Evolutionary conservation across 495 filamentous ascomycete species (phyloP).

Genomic region (Acidomyces sp.): DNA sequence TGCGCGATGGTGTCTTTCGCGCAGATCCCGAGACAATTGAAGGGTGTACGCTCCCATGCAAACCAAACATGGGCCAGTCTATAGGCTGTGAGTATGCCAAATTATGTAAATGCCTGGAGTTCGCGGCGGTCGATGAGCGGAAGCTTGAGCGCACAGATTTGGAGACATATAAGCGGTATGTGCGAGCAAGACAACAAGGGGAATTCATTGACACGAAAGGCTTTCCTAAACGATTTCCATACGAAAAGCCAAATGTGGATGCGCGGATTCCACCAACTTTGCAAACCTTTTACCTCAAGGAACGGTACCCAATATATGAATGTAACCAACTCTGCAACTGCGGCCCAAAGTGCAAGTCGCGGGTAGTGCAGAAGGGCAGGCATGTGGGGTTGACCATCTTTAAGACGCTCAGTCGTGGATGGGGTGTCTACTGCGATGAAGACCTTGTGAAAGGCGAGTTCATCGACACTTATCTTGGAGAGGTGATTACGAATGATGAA

Average conservation of each 20-base stretch:
- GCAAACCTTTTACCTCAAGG: slow-evolving; percentile 34
- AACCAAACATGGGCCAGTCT: slow-evolving; percentile 28
- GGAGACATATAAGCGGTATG: slow-evolving; percentile 8
- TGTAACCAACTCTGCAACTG: slow-evolving; percentile 67
- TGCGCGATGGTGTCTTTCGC: slow-evolving; percentile 25
- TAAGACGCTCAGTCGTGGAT: slow-evolving; percentile 61
- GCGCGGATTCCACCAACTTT: slow-evolving; percentile 20
- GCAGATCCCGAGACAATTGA: slow-evolving; percentile 19
- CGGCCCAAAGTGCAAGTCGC: slow-evolving; percentile 53
- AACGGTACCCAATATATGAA: slow-evolving; percentile 61
- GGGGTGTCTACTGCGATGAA: slow-evolving; percentile 61
- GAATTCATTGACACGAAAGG: slow-evolving; percentile 15
- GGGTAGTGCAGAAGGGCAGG: slow-evolving; percentile 68
- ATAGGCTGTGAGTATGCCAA: slow-evolving; percentile 30
- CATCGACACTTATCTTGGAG: slow-evolving; percentile 78
- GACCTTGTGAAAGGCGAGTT: slow-evolving; percentile 67
- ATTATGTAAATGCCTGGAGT: slow-evolving; percentile 29
- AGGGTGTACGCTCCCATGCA: slow-evolving; percentile 26
- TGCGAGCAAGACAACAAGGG: slow-evolving; percentile 2
- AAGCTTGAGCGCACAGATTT: slow-evolving; percentile 8
- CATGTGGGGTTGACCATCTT: slow-evolving; percentile 70
- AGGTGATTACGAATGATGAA: slow-evolving; percentile 62
- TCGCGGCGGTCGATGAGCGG: slow-evolving; percentile 26
- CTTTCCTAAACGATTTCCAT: slow-evolving; percentile 31
- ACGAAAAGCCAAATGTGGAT: slow-evolving; percentile 16